Evolutionary conservation across 225 moss, liverwort and hornwort species (phyloP).

Genomic region (Sphagnum contortum): DNA sequence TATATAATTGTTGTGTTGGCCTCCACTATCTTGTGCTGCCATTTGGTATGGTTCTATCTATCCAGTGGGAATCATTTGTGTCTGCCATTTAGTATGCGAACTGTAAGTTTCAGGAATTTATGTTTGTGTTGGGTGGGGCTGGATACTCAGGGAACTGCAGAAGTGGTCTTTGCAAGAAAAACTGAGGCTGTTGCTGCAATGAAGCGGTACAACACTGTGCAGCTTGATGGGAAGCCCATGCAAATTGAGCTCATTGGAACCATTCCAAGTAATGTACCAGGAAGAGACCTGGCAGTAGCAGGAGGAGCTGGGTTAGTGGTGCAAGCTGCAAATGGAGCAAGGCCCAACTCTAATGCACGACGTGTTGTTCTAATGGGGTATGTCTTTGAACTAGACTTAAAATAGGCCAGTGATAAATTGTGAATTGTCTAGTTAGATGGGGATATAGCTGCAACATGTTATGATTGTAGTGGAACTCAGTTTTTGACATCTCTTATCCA

Average conservation of each 20-base stretch:
- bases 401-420: neutral
- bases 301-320: slow-evolving; percentile 16
- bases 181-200: slow-evolving; percentile 84
- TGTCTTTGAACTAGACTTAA: neutral
- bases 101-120: too few relatives aligned
- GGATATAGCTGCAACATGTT: neutral
- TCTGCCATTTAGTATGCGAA: too few relatives aligned
- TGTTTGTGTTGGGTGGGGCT: neutral
- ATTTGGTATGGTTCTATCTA: too few relatives aligned
- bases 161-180: slow-evolving; percentile 94
- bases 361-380: slow-evolving; percentile 44
- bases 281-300: slow-evolving; percentile 21
- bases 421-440: too few relatives aligned
- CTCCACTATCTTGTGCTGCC: too few relatives aligned
- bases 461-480: neutral
- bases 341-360: slow-evolving; percentile 35
- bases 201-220: slow-evolving; percentile 97
- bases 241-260: slow-evolving; percentile 94
- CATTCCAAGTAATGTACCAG: slow-evolving; percentile 49
- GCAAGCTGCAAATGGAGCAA: slow-evolving; percentile 42
- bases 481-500: neutral
- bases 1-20: too few relatives aligned
- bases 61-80: too few relatives aligned
- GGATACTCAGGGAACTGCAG: slow-evolving; percentile 72
- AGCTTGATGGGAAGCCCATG: slow-evolving; percentile 97